phyloP scores from a whole-genome alignment of 345 rosid genomes.

The Acer campestre region DNA sequence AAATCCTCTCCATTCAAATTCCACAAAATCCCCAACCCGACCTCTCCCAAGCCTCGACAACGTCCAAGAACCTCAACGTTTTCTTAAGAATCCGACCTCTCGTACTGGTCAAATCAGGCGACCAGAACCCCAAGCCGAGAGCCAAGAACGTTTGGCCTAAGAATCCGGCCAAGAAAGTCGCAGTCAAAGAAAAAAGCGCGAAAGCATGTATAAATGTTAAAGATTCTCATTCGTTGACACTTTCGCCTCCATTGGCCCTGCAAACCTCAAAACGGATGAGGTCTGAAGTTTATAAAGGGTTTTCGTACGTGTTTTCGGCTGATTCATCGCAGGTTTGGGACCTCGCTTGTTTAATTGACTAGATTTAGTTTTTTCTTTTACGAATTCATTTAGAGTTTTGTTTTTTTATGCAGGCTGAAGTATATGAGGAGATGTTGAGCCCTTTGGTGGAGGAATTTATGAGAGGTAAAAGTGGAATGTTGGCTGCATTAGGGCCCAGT shows the following conservation, averaged over 20 bases:
- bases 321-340: slow-evolving; percentile 68
- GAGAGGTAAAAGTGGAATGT: slow-evolving; percentile 78
- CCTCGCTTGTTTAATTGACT: too few relatives aligned
- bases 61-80: slow-evolving; percentile 58
- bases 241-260: slow-evolving; percentile 59
- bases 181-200: slow-evolving; percentile 22
- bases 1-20: slow-evolving; percentile 48
- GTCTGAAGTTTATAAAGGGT: slow-evolving; percentile 80
- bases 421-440: slow-evolving; percentile 67
- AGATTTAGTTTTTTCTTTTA: background rate
- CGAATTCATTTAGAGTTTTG: background rate
- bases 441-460: slow-evolving; percentile 80
- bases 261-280: slow-evolving; percentile 68
- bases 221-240: slow-evolving; percentile 57
- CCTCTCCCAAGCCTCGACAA: background rate
- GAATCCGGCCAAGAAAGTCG: slow-evolving; percentile 49
- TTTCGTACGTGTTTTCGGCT: slow-evolving; percentile 69
- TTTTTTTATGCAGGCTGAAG: slow-evolving; percentile 48
- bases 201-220: slow-evolving; percentile 48
- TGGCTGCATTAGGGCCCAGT: slow-evolving; percentile 86
- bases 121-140: slow-evolving; percentile 27
- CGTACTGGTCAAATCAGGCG: slow-evolving; percentile 11
- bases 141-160: slow-evolving; percentile 68
- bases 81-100: slow-evolving; percentile 67
- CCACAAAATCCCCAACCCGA: slow-evolving; percentile 25